Base-by-base conservation (phyloP, 805 yeast species). In the Metschnikowia cubensis region DNA sequence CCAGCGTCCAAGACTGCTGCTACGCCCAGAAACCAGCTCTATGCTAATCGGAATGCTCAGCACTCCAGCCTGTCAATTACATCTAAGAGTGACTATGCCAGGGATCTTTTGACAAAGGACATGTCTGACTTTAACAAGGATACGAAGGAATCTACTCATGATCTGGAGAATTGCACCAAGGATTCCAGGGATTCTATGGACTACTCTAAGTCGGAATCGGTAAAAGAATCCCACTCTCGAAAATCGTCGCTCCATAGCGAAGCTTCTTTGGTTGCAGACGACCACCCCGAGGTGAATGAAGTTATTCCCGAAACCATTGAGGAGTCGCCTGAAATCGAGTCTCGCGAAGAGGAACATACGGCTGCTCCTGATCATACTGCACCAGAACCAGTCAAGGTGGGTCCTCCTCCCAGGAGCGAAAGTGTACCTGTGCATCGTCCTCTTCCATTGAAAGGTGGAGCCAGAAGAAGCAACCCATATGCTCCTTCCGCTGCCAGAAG, bases 41-140 rank as follows among this genome's bases (percentile, higher is more conserved):
- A 53, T 35, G 11, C 45, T 18, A 53, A 51, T 41, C 39, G 50
- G 6, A 33, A 52, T 6, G 63, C 57, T 4, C 58, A 58, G 11
- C 29, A 56, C 10, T 57, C 64, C 8, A 42, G 56, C 4, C 59
- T 61, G 49, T 63, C 67, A 20, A 46, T 61, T 5, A 52, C 53
- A 7, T 62, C 66, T 1, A 55, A 55, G 13, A 35, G 36, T 35
- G 32, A 36, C 6, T 4, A 25, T 32, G 39, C 21, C 32, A 42
- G 10, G 18, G 42, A 39, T 14, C 14, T 18, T 21, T 42, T 29
- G 38, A 42, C 7, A 8, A 25, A 25, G 29, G 29, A 25, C 13
- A 11, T 25, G 29, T 8, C 8, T 11, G 29, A 25, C 29, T 25
- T 4, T 25, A 25, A 25, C 29, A 25, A 25, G 11, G 29, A 25